Conservation (phyloP, 2,329 filamentous ascomycete species). For the Chaetomiaceae sp. region DNA sequence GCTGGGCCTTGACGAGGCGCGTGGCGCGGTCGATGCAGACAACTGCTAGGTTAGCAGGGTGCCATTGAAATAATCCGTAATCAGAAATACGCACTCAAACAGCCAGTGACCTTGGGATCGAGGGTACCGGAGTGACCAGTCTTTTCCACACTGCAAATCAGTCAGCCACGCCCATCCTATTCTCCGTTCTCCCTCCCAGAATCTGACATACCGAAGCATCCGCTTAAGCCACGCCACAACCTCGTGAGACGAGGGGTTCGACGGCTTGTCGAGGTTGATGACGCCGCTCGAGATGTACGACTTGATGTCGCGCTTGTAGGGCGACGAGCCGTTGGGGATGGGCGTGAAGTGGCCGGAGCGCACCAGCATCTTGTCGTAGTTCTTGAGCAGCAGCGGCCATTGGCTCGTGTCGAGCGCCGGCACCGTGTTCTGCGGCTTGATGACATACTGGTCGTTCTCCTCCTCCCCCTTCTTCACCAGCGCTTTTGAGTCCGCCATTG, state of each 20-base stretch:
- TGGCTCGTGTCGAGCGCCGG: slow-evolving; percentile 78
- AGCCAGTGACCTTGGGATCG: slow-evolving; percentile 82
- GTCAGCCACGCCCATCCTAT: slow-evolving; percentile 5
- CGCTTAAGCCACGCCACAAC: slow-evolving; percentile 99
- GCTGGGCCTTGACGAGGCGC: slow-evolving; percentile 96
- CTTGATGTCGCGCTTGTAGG: slow-evolving; percentile 91
- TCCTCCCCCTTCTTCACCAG: slow-evolving; percentile 10
- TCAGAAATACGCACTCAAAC: slow-evolving; percentile 33
- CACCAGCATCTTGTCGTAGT: slow-evolving; percentile 89
- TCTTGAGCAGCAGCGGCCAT: slow-evolving; percentile 93
- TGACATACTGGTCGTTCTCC: slow-evolving; percentile 69
- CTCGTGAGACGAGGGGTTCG: slow-evolving; percentile 96
- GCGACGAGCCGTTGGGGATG: slow-evolving; percentile 87
- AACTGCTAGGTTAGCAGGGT: slow-evolving; percentile 21
- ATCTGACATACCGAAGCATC: slow-evolving; percentile 68
- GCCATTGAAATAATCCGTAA: neutral
- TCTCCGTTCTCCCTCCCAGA: neutral
- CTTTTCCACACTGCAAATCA: slow-evolving; percentile 72
- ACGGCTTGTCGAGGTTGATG: slow-evolving; percentile 97
- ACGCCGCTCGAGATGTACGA: slow-evolving; percentile 96
- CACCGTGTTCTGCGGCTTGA: slow-evolving; percentile 84
- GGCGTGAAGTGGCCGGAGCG: slow-evolving; percentile 96
- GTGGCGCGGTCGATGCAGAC: slow-evolving; percentile 83
- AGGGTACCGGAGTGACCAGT: slow-evolving; percentile 98
- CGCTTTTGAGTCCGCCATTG: slow-evolving; percentile 16